Evolutionary conservation across 2,329 filamentous ascomycete species (phyloP).

Genomic region (Aspergillus tamarii): DNA sequence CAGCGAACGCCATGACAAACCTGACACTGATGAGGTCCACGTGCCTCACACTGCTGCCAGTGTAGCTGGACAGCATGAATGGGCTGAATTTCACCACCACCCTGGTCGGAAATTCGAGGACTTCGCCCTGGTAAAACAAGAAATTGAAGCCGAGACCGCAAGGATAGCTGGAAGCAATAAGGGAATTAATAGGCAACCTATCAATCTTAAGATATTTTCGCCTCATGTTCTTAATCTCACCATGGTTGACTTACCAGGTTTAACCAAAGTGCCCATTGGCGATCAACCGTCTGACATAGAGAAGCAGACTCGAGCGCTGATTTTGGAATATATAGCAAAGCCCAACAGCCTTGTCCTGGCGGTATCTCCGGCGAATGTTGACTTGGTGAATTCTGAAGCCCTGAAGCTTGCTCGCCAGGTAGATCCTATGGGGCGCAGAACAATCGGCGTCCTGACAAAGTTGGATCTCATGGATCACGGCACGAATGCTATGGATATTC

Average conservation of each 20-base stretch:
- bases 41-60: constrained; percentile 77
- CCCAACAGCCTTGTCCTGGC: constrained; percentile 97
- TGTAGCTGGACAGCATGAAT: constrained; percentile 69
- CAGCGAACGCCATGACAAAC: constrained; percentile 69
- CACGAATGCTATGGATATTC: constrained; percentile 94
- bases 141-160: constrained; percentile 96
- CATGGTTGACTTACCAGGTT: constrained; percentile 88
- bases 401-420: constrained; percentile 96
- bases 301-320: constrained; percentile 95
- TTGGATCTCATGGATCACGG: constrained; percentile 98
- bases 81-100: constrained; percentile 97
- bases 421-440: constrained; percentile 88
- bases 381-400: constrained; percentile 97
- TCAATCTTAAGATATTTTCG: constrained; percentile 98
- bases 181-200: constrained; percentile 95
- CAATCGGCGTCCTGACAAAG: constrained; percentile 96
- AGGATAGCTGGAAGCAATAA: constrained; percentile 96
- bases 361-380: constrained; percentile 95
- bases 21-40: constrained; percentile 65
- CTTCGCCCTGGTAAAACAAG: constrained; percentile 89
- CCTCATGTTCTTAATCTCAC: constrained; percentile 96
- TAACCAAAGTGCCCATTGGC: constrained; percentile 98
- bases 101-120: constrained; percentile 87
- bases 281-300: constrained; percentile 98
- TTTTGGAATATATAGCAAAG: constrained; percentile 97